Conservation (phyloP, 2,329 filamentous ascomycete species). For the Periconia macrospinosa region DNA sequence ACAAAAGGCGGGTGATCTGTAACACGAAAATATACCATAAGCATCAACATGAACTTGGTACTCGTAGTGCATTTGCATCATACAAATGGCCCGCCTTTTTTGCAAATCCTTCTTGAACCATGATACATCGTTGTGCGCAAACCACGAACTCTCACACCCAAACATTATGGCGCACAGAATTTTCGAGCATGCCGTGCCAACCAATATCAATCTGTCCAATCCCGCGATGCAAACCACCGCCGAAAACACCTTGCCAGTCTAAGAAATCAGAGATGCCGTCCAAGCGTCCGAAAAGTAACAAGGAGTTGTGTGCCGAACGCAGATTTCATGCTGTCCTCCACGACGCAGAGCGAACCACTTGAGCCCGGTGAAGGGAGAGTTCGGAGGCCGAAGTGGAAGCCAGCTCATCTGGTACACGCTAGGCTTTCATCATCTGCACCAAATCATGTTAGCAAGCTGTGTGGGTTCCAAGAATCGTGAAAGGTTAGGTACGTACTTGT, state of each 20-base stretch:
- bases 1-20: too few relatives aligned
- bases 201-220: not conserved
- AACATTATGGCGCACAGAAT: not conserved
- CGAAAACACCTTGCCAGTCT: slow-evolving; percentile 57
- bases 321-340: slow-evolving; percentile 82
- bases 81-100: too few relatives aligned
- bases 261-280: slow-evolving; percentile 89
- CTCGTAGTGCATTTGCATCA: too few relatives aligned
- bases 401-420: slow-evolving; percentile 93
- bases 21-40: too few relatives aligned
- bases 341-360: slow-evolving; percentile 77
- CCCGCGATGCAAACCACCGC: not conserved
- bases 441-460: slow-evolving; percentile 22
- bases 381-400: slow-evolving; percentile 65
- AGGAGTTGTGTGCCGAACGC: slow-evolving; percentile 98
- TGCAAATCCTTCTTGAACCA: too few relatives aligned
- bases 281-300: slow-evolving; percentile 98
- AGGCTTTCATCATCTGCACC: slow-evolving; percentile 97
- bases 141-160: too few relatives aligned
- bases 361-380: slow-evolving; percentile 88
- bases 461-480: not conserved
- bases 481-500: slow-evolving; percentile 67
- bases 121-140: too few relatives aligned
- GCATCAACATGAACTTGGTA: too few relatives aligned
- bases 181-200: not conserved